Percentiles rank a stretch among this genome's conserved stretches.
These are phyloP conservation scores for Diaporthe velutina DNA, from an alignment of 2,329 filamentous ascomycete genomes.

Conservation along the genomic window DNA sequence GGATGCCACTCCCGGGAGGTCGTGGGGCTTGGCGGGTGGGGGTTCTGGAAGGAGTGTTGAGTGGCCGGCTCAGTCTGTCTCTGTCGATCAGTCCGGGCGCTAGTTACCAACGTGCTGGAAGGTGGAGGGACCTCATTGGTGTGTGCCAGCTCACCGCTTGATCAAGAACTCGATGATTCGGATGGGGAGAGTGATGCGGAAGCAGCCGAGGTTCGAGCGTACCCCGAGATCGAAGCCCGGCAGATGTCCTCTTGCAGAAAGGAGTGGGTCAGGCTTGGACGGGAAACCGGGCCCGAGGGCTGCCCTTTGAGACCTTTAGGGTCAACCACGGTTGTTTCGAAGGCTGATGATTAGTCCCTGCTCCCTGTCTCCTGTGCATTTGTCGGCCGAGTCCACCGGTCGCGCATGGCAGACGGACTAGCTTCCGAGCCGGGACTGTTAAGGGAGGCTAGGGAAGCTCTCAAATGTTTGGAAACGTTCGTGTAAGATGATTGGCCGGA, in stretches of 20 bases:
- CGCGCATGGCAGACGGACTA: not conserved
- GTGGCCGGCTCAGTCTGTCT: not conserved
- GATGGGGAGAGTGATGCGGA: not conserved
- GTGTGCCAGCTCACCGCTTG: not conserved
- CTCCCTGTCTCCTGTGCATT: not conserved
- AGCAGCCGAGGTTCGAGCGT: not conserved
- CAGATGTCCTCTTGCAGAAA: not conserved
- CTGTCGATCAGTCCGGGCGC: conserved; percentile 4
- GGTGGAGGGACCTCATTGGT: not conserved
- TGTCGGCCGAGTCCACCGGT: not conserved
- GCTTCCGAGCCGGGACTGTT: not conserved
- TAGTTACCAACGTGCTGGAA: conserved; percentile 11
- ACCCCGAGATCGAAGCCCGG: not conserved
- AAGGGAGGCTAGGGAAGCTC: not conserved
- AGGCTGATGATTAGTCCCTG: not conserved
- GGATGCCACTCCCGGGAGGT: too few relatives aligned
- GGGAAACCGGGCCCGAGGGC: not conserved
- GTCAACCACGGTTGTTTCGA: not conserved
- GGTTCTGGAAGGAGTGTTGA: not conserved
- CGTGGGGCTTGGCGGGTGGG: not conserved
- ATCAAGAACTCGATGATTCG: not conserved
- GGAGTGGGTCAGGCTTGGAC: not conserved
- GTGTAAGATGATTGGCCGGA: conserved; percentile 36
- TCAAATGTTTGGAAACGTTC: conserved; percentile 7
- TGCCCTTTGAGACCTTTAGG: not conserved